These are phyloP conservation scores for Synchytrium microbalum DNA, from an alignment of 371 early-diverging fungal genomes.

Conservation along the genomic window DNA sequence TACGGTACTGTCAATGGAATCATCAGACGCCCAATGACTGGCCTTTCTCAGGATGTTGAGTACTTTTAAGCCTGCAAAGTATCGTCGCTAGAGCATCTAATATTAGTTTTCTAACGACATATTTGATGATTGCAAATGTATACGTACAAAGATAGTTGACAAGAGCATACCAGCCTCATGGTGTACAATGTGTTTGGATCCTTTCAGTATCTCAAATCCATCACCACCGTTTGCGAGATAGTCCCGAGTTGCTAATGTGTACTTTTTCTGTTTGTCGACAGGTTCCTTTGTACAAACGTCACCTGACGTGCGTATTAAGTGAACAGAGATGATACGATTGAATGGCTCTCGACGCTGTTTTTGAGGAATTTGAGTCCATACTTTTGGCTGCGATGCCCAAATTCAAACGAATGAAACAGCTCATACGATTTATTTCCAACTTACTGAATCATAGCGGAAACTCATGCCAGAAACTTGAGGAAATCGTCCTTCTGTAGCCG, in stretches of 20 bases:
- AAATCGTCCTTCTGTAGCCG: constrained; percentile 58
- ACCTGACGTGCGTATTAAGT: not conserved
- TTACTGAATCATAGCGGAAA: constrained; percentile 43
- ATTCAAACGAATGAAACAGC: not conserved
- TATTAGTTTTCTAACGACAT: not conserved
- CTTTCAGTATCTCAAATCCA: constrained; percentile 42
- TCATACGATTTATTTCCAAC: not conserved
- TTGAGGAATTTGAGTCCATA: not conserved
- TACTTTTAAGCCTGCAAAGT: constrained; percentile 40
- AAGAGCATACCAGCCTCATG: constrained; percentile 51
- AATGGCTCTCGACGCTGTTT: constrained; percentile 26
- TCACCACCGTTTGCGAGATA: constrained; percentile 56
- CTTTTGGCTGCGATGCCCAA: not conserved
- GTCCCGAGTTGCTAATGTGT: constrained; percentile 45
- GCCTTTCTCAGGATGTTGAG: not conserved
- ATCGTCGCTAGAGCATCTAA: constrained; percentile 43
- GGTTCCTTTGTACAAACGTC: constrained; percentile 7
- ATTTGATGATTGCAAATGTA: not conserved
- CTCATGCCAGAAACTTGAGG: constrained; percentile 55
- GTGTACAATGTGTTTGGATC: constrained; percentile 40
- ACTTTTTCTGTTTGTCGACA: constrained; percentile 37
- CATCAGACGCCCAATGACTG: not conserved
- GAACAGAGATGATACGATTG: constrained; percentile 34
- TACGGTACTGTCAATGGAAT: not conserved
- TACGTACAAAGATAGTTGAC: not conserved